Evolutionary conservation across 2,329 filamentous ascomycete genomes (phyloP).

Genomic region (Cordyceps pruinosa): DNA sequence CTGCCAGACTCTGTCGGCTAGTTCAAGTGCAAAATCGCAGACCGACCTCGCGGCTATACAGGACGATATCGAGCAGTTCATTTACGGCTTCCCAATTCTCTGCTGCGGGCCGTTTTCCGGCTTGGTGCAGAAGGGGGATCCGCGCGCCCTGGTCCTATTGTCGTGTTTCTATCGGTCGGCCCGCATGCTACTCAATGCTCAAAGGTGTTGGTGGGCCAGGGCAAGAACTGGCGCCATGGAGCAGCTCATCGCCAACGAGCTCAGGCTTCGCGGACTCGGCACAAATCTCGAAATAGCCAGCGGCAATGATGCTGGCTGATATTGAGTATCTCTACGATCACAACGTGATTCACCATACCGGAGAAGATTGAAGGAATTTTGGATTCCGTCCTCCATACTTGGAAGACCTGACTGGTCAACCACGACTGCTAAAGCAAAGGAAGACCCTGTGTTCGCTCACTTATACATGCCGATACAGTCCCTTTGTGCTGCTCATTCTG

Average conservation of each 20-base stretch:
- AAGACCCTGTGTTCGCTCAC: neutral
- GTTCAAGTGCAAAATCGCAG: neutral
- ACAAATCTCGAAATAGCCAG: neutral
- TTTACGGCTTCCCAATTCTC: constrained; percentile 24
- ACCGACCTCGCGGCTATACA: neutral
- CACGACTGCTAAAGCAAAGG: neutral
- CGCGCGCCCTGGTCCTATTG: constrained; percentile 22
- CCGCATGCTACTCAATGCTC: constrained; percentile 15
- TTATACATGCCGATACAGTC: neutral
- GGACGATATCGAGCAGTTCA: constrained; percentile 20
- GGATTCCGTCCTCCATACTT: neutral
- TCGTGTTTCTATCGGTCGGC: constrained; percentile 22
- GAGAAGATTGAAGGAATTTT: neutral
- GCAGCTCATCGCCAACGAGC: neutral
- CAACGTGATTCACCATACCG: neutral
- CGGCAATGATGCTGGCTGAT: neutral
- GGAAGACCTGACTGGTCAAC: neutral
- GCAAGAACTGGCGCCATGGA: neutral
- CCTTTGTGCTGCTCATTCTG: neutral
- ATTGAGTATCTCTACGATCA: neutral
- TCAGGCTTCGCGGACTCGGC: neutral
- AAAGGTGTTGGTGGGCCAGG: constrained; percentile 22
- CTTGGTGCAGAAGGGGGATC: constrained; percentile 19
- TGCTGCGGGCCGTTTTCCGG: constrained; percentile 21
- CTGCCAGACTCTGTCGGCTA: neutral